Conservation (phyloP, 441 rosid species). For the Sinapis alba region DNA sequence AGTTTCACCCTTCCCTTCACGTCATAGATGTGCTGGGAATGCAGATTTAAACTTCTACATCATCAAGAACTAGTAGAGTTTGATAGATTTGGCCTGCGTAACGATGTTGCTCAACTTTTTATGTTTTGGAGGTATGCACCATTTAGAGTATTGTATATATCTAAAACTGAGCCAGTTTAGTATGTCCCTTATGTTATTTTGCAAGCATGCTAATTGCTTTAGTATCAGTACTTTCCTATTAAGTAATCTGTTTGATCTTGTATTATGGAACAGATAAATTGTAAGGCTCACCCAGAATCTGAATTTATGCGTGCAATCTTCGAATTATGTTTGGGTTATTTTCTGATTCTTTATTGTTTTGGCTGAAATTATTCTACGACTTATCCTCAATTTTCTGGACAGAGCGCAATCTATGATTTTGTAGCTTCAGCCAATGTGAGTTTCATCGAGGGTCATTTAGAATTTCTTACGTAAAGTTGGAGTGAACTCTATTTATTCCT, state of each 20-base stretch:
- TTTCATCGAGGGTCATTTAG: no score
- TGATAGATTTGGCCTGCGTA: conserved; percentile 75
- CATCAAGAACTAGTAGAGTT: conserved; percentile 76
- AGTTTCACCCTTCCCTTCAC: conserved; percentile 6
- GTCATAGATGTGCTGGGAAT: conserved; percentile 38
- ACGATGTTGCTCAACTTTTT: conserved; percentile 90
- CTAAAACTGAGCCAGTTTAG: background rate
- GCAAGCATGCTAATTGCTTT: background rate
- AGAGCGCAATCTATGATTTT: conserved; percentile 92
- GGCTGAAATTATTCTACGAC: conserved; percentile 27
- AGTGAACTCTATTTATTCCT: conserved; percentile 6
- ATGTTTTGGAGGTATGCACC: conserved; percentile 74
- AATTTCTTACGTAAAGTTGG: conserved; percentile 9
- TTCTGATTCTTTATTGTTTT: conserved; percentile 21
- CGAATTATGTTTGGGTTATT: conserved; percentile 47
- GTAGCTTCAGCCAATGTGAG: conserved; percentile 84
- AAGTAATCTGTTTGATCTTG: no score
- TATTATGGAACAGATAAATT: conserved; percentile 55
- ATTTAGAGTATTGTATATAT: background rate
- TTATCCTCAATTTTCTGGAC: conserved; percentile 39
- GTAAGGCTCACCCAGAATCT: conserved; percentile 40
- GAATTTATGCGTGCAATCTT: conserved; percentile 33
- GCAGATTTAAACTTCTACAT: conserved; percentile 82
- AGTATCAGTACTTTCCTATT: no score
- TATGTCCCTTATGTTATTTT: background rate